Evolutionary conservation across 164 flowering plant genomes (phyloP).

Genomic region (Buxus sempervirens): DNA sequence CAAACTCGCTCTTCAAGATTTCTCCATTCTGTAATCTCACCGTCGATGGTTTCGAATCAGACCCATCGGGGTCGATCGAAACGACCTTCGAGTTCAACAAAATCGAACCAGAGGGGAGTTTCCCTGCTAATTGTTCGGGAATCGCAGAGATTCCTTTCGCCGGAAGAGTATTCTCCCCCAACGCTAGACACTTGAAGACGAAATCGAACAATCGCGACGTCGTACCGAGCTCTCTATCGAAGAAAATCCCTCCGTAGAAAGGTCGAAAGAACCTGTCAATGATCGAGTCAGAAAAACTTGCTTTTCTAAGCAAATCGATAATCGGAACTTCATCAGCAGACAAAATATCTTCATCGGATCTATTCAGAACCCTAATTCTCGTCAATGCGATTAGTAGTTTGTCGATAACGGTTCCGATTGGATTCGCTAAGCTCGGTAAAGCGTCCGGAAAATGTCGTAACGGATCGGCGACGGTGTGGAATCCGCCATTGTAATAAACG

Average conservation of each 20-base stretch:
- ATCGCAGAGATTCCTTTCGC: conserved; percentile 72
- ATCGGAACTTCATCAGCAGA: conserved; percentile 46
- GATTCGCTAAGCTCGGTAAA: conserved; percentile 52
- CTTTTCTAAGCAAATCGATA: conserved; percentile 36
- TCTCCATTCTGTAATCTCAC: conserved; percentile 63
- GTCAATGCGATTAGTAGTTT: conserved; percentile 59
- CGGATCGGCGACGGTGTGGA: conserved; percentile 88
- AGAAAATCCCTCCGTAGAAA: conserved; percentile 89
- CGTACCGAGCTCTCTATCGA: conserved; percentile 72
- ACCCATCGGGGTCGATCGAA: conserved; percentile 28
- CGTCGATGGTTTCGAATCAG: conserved; percentile 3
- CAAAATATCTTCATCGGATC: conserved; percentile 57
- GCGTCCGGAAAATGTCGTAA: conserved; percentile 68
- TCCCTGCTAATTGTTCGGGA: conserved; percentile 65
- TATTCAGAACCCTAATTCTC: conserved; percentile 40
- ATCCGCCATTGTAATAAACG: conserved; percentile 53
- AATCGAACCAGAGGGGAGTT: conserved; percentile 52
- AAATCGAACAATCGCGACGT: conserved; percentile 79
- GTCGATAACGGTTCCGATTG: conserved; percentile 70
- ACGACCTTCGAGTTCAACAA: conserved; percentile 52
- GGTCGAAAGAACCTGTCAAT: conserved; percentile 79
- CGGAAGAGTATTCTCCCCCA: conserved; percentile 87
- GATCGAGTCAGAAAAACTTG: conserved; percentile 73
- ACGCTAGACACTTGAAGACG: conserved; percentile 83
- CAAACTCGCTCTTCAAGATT: conserved; percentile 39